Base-by-base conservation (phyloP, 371 early-diverging fungal genomes). In the Mucor circinelloides region DNA sequence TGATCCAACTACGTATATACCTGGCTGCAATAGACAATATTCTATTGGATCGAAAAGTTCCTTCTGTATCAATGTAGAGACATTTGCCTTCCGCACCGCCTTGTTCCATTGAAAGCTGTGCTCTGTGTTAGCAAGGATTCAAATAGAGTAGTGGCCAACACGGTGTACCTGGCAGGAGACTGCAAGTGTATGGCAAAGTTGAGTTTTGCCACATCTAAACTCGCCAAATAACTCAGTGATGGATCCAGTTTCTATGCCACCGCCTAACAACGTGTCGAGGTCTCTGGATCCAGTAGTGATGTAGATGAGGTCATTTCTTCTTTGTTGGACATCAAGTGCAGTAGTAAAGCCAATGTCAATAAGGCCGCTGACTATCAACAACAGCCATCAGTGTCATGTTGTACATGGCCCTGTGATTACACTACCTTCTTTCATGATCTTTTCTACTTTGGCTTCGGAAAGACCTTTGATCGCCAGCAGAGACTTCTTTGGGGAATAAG, bases 201-300 rank as follows among this genome's bases (percentile, higher is more conserved):
- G 99, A 34, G 96, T 95, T 80, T 99, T 99, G 64, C 99, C 99
- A 0, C 99, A 97, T 57, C 99, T 82, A 81, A 99, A 99, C 80
- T 99, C 99, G 21, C 99, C 99, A 91, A 98, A 99, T 7, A 99
- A 77, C 78, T 99, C 99, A 21, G 99, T 99, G 66, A 99, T 99
- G 6, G 92, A 87, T 0, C 99, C 99, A 4, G 98, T 96, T 74
- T 99, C 99, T 55, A 99, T 74, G n/a, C 99, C 99, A 42, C 95
- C 96, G 54, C 95, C 96, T 12, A 99, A 85, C n/a, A 97, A 80
- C 73, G 92, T 93, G 82, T 99, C 97, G 19, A 99, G 80, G 63
- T 97, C 98, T 13, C 86, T 89, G 2, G 97, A 95, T 0, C 99
- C 99, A 0, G 98, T 99, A 0, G 94, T 93, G 23, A 99, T 89